These are phyloP conservation scores for Solanum sejunctum DNA, from an alignment of 257 asterid species.

Conservation along the genomic window DNA sequence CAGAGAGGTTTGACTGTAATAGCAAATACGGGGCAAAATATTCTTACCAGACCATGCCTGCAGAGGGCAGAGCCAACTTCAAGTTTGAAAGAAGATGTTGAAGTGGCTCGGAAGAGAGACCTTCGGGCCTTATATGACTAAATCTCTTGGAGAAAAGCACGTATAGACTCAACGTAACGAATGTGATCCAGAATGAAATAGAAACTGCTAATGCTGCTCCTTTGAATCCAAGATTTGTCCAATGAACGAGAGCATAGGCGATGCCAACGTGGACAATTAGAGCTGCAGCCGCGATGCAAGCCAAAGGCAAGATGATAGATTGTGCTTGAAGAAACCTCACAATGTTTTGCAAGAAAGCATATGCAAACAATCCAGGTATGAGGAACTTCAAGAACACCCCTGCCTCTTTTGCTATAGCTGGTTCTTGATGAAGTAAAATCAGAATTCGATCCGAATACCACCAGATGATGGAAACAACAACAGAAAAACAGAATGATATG, in stretches of 20 bases:
- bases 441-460: constrained; percentile 41
- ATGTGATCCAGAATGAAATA: constrained; percentile 51
- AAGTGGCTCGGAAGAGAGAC: constrained; percentile 34
- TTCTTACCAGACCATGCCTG: constrained; percentile 65
- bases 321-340: constrained; percentile 74
- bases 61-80: constrained; percentile 60
- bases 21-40: neutral
- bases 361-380: constrained; percentile 25
- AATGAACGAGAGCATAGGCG: constrained; percentile 32
- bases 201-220: constrained; percentile 67
- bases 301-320: constrained; percentile 37
- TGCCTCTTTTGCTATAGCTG: constrained; percentile 35
- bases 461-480: constrained; percentile 43
- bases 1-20: neutral
- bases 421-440: constrained; percentile 43
- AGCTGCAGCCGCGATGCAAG: constrained; percentile 36
- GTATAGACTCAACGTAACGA: constrained; percentile 27
- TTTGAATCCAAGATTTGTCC: constrained; percentile 27
- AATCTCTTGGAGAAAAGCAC: constrained; percentile 27
- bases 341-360: constrained; percentile 46
- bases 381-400: constrained; percentile 41
- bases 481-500: constrained; percentile 22
- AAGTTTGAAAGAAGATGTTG: constrained; percentile 13
- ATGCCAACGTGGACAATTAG: constrained; percentile 40
- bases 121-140: constrained; percentile 28